Evolutionary conservation across 257 asterid genomes (phyloP).

Genomic region (Petunia axillaris): DNA sequence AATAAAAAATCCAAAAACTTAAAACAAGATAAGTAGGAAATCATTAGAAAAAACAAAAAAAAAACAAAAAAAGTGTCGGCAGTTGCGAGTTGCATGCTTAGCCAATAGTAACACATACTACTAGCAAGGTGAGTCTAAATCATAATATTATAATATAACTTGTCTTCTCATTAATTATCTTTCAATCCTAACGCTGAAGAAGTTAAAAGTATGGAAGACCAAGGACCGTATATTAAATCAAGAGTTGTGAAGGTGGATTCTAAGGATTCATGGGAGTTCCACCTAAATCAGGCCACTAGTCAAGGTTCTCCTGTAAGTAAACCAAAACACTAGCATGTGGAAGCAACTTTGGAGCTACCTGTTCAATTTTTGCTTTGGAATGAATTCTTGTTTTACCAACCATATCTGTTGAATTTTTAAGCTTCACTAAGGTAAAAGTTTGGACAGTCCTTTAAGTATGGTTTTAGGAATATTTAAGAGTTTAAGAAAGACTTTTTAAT

Average conservation of each 20-base stretch:
- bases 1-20: no score
- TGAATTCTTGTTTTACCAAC: background rate
- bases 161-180: background rate
- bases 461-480: no score
- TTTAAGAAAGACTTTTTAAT: no score
- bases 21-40: no score
- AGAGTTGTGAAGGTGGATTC: slow-evolving; percentile 46
- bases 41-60: no score
- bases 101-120: background rate
- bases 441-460: no score
- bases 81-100: background rate
- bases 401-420: no score
- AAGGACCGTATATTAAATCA: slow-evolving; percentile 25
- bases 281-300: slow-evolving; percentile 40
- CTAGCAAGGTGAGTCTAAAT: no score
- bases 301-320: slow-evolving; percentile 45
- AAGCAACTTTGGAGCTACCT: no score
- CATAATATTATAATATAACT: background rate
- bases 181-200: background rate
- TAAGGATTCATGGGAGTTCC: slow-evolving; percentile 43
- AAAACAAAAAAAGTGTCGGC: background rate
- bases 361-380: no score
- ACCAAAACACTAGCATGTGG: background rate
- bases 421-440: no score
- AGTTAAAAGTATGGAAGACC: slow-evolving; percentile 33